Evolutionary conservation across 495 filamentous ascomycete species (phyloP), one percentile per base, ranked within the genome.

Genomic region (Lophium mytilinum): DNA sequence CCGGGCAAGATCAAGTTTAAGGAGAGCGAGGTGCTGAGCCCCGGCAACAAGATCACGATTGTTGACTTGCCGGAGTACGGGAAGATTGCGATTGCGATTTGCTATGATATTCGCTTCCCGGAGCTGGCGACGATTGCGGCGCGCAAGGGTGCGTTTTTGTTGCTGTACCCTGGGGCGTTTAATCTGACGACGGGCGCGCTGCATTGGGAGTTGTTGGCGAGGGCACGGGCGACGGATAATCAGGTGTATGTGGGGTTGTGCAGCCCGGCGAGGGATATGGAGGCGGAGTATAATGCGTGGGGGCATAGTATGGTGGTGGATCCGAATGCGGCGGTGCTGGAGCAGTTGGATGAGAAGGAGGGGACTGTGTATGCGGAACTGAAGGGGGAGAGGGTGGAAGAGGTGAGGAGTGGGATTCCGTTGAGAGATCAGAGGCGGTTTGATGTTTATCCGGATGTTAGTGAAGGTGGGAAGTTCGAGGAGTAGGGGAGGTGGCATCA

Each of bases 21-120:
- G 56, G 93, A 99, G 72, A 88, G 83, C 51, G 90, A 96, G 47
- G 89, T 96, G 8, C 78, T 99, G 17, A 84, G 78, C 1, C 86
- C 93, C 0, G 93, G 93, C 0, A 82, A 89, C 70, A 81, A 85
- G 60, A 62, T 95, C 41, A 94, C 92, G 0, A 68, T 96, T 0
- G 73, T 97, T 18, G 86, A 94, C 50, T 72, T 95, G 5, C 87
- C 89, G 3, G 88, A 87, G 52, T 96, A 93, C 66, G 93, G 93
- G 39, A 82, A 79, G 56, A 78, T 98, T 48, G 89, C 81, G 0
- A 71, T 98, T 0, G 91, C 86, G 12, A 96, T 98, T 66, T 98
- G 93, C 78, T 98, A 98, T 72, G 93, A 98, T 69, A 80, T 97
- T 45, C 88, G 93, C 8, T 98, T 98, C 76, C 92, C 93, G 0